phyloP scores from a whole-genome alignment of 495 filamentous ascomycete genomes.

The Penicillium fimorum region DNA sequence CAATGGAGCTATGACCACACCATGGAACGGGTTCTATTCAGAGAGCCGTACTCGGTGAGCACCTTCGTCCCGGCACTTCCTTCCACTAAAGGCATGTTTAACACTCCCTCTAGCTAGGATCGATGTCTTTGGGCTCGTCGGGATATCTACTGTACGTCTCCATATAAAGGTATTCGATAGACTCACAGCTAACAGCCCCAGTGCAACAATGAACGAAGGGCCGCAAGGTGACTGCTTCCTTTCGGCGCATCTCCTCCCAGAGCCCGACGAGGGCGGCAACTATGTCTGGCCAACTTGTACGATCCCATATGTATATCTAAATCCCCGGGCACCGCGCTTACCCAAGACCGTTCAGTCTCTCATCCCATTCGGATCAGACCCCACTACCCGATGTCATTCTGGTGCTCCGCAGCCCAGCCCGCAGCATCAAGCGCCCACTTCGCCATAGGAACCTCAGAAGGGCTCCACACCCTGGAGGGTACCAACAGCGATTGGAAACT shows the following conservation, averaged over 20 bases:
- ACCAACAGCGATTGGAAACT: conserved; percentile 32
- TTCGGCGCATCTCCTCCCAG: conserved; percentile 34
- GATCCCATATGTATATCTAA: conserved; percentile 7
- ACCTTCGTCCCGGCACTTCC: background rate
- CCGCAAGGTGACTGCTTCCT: conserved; percentile 39
- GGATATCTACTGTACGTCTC: conserved; percentile 37
- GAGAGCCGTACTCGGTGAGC: conserved; percentile 37
- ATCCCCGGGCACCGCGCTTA: background rate
- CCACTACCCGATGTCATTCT: conserved; percentile 25
- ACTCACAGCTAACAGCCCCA: conserved; percentile 23
- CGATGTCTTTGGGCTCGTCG: conserved; percentile 41
- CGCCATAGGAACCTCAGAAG: conserved; percentile 44
- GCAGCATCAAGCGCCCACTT: conserved; percentile 30
- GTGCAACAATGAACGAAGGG: conserved; percentile 42
- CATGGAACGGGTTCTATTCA: conserved; percentile 40
- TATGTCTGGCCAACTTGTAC: conserved; percentile 36
- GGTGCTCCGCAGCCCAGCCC: conserved; percentile 41
- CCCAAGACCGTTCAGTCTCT: conserved; percentile 18
- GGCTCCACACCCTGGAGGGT: conserved; percentile 38
- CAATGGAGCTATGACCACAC: conserved; percentile 38
- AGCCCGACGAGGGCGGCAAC: conserved; percentile 36
- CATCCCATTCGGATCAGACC: conserved; percentile 34
- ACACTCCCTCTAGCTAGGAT: conserved; percentile 33
- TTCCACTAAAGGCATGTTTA: background rate
- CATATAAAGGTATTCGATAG: no score